Evolutionary conservation across 352 stramenopile genomes (phyloP), one percentile per base, ranked within the genome.

Genomic region (Lagenidium sp.): DNA sequence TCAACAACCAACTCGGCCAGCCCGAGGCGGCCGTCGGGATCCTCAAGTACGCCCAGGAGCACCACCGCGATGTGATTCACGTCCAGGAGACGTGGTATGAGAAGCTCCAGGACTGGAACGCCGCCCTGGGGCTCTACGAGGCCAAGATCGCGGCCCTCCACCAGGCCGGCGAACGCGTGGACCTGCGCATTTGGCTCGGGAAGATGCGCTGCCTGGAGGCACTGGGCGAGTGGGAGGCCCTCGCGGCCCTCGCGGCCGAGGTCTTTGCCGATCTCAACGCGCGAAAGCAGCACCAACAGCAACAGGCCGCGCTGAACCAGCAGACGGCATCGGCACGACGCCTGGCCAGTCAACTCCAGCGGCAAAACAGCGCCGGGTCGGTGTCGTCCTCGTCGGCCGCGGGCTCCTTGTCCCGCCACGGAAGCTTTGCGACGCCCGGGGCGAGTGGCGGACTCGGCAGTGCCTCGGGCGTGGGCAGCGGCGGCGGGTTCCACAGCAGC

Each of bases 181-280:
- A 98, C 57, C 72, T 97, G 39, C 83, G 97, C 53, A 79, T 96
- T 30, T 95, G 94, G 41, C 82, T 99, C 11, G 96, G 97, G 29
- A 98, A 95, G 44, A 98, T 99, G 82, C 72, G 95, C 35, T 99
- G 97, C 53, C 79, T 99, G 11, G 94, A 98, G 57, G 94, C 95
- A 2, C 65, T 98, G 23, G 95, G 96, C 5, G 83, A 97, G 24
- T 99, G 96, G 94, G 73, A 97, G 44, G 75, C 95, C 37, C 75
- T 98, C 3, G 64, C 96, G 18, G 68, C 80, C n/a, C 60, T 98
- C 21, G 90, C 89, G 10, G 30, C 62, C n/a, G 49, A 80, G n/a
- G 81, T 81, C 3, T 84, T 66, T 15, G n/a, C 18, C 15, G 8
- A 15, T 15, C 15, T 44, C 30, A 8, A 35, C 11, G 29, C 11